phyloP scores from a whole-genome alignment of 1,139 yeast species.

The Zygoascus sp. region DNA sequence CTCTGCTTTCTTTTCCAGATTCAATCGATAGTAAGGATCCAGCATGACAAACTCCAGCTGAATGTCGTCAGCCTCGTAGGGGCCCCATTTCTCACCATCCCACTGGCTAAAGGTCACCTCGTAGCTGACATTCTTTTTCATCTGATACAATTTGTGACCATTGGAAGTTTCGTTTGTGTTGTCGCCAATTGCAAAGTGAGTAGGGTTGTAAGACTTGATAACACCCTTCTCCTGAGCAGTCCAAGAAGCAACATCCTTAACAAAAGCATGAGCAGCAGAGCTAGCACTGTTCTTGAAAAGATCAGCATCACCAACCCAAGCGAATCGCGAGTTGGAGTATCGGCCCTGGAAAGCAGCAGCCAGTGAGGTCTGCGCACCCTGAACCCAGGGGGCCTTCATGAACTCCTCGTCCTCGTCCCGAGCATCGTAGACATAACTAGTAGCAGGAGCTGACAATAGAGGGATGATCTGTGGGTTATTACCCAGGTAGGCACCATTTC shows the following conservation, averaged over 20 bases:
- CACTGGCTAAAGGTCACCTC: constrained; percentile 64
- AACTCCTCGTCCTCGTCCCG: constrained; percentile 41
- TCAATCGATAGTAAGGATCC: constrained; percentile 89
- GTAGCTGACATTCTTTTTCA: constrained; percentile 50
- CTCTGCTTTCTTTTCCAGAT: constrained; percentile 30
- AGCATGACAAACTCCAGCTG: constrained; percentile 87
- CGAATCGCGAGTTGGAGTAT: constrained; percentile 63
- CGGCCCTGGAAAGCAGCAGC: constrained; percentile 81
- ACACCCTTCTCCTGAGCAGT: constrained; percentile 65
- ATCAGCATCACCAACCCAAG: constrained; percentile 71
- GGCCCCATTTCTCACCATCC: constrained; percentile 61
- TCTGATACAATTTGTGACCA: constrained; percentile 49
- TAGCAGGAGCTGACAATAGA: constrained; percentile 59
- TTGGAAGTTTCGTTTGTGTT: constrained; percentile 23
- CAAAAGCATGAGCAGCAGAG: constrained; percentile 15
- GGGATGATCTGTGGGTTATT: constrained; percentile 67
- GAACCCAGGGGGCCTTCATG: constrained; percentile 56
- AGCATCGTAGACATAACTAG: constrained; percentile 56
- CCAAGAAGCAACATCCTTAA: constrained; percentile 57
- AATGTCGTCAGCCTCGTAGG: constrained; percentile 53
- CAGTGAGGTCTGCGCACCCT: constrained; percentile 74
- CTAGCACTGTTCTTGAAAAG: constrained; percentile 39
- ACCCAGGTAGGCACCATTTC: constrained; percentile 53
- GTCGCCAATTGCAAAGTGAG: constrained; percentile 35
- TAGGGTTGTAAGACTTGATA: constrained; percentile 51